A percentile compares a stretch with the other conserved stretches of the same genome.
Conservation (phyloP, 768 basidiomycete species). For the Hortiboletus flavorubellus region DNA sequence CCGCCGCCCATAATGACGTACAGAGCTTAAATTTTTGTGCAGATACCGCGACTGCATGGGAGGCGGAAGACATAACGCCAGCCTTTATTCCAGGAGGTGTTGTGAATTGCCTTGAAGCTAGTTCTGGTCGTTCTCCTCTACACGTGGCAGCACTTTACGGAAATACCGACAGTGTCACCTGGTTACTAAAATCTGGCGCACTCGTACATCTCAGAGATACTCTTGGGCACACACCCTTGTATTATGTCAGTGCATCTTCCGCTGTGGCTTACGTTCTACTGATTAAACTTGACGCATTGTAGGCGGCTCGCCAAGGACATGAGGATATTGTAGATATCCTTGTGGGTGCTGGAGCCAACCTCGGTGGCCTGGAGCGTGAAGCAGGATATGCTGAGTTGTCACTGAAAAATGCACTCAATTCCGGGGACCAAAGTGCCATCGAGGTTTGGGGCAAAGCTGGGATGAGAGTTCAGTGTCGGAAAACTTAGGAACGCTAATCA, state of each 20-base stretch:
- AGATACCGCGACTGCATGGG: conserved; percentile 22
- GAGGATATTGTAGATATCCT: conserved; percentile 58
- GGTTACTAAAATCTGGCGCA: conserved; percentile 69
- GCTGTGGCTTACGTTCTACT: neutral
- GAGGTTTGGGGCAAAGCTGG: conserved; percentile 60
- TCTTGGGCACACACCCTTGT: conserved; percentile 80
- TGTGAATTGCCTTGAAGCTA: conserved; percentile 67
- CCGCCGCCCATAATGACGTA: conserved; percentile 67
- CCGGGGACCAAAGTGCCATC: conserved; percentile 43
- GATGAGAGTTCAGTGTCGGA: conserved; percentile 10
- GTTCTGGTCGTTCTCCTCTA: conserved; percentile 71
- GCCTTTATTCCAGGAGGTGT: conserved; percentile 57
- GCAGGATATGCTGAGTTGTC: conserved; percentile 55
- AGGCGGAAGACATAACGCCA: conserved; percentile 18
- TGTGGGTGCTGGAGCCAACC: conserved; percentile 68
- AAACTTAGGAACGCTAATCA: conserved; percentile 1
- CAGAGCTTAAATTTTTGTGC: conserved; percentile 63
- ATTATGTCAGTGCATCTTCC: conserved; percentile 54
- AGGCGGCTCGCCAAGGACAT: conserved; percentile 78
- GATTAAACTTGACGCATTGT: neutral
- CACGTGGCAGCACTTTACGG: conserved; percentile 79
- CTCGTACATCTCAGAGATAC: conserved; percentile 78
- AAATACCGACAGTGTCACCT: conserved; percentile 36
- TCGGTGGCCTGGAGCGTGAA: conserved; percentile 63
- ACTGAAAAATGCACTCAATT: conserved; percentile 33